Base-by-base conservation (phyloP, 257 asterid genomes). In the Pogostemon cablin region DNA sequence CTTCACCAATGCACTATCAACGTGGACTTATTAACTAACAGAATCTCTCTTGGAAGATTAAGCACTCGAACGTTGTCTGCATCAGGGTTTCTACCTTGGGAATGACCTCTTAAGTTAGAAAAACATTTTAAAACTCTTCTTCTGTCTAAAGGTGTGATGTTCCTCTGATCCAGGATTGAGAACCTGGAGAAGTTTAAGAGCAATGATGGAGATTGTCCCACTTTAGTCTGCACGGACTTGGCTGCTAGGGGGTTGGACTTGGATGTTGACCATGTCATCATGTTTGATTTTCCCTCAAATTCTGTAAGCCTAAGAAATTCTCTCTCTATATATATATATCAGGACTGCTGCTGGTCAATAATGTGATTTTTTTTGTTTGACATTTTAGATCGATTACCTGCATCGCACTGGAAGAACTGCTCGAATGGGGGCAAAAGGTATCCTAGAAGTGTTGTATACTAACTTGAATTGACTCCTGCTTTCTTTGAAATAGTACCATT, bases 341-440 rank as follows among this genome's bases (percentile, higher is more conserved):
- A 46, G 71, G 25, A 47, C 63, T 62, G 47, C 63, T 62, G 47
- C 63, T 68, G 9, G 47, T 41, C 32, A 5, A 10, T 37, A 9
- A 72, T 55, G 58, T 80, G 62, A 70, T 57, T 65, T 42, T 57
- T 69, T 62, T 41, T 34, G 61, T 61, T 57, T 49, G 2, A 62
- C 62, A 17, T 69, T 72, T 39, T 72, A 95, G 99, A 85, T 95
- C 25, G 99, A 95, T 75, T 95, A 95, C 82, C 98, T 95, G 69
- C 99, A 91, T 78, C 98, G 99, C 47, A 95, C 97, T 69, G 99
- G 99, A 81, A 87, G 98, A 84, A 95, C 99, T 75, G 99, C 99
- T 82, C 98, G 98, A 66, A 95, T 95, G 98, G 99, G 98, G 73
- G 99, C 98, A 72, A 93, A 93, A 88, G 99, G 98, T 93, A 82